Evolutionary conservation across 805 yeast species (phyloP).

Genomic region (Jamesozyma jinghongensis): DNA sequence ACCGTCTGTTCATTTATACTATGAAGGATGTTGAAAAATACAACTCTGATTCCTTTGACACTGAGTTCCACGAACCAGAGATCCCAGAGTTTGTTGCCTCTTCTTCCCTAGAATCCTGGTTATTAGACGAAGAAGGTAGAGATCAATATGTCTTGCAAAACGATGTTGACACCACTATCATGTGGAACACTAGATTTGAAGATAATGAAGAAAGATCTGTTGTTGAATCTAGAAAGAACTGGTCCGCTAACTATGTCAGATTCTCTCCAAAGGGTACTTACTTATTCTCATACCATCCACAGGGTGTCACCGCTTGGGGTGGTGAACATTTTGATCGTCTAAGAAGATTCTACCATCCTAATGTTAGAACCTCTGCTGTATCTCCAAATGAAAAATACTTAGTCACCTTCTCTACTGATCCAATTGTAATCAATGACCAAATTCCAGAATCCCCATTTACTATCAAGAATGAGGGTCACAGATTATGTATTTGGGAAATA

Average conservation of each 20-base stretch:
- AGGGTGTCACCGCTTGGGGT: constrained; percentile 96
- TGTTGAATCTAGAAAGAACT: constrained; percentile 68
- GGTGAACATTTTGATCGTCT: constrained; percentile 69
- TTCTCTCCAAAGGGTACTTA: constrained; percentile 93
- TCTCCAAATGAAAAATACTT: constrained; percentile 87
- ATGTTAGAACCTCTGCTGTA: constrained; percentile 81
- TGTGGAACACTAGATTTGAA: constrained; percentile 70
- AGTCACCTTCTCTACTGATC: constrained; percentile 82
- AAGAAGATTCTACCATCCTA: constrained; percentile 76
- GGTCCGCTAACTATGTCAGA: constrained; percentile 81
- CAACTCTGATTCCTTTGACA: constrained; percentile 49
- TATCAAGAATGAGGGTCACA: constrained; percentile 84
- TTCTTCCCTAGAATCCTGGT: constrained; percentile 84
- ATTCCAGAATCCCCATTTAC: constrained; percentile 72
- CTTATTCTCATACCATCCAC: constrained; percentile 79
- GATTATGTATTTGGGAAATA: constrained; percentile 88
- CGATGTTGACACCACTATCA: constrained; percentile 72
- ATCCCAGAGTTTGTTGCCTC: constrained; percentile 64
- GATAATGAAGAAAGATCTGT: constrained; percentile 57
- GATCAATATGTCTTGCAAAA: constrained; percentile 82
- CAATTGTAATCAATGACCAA: constrained; percentile 56
- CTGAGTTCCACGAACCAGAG: constrained; percentile 61
- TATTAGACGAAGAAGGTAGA: constrained; percentile 78
- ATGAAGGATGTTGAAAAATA: constrained; percentile 74
- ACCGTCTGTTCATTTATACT: constrained; percentile 76